These are phyloP conservation scores for Chlamydomonas sphaeroides DNA, from an alignment of 139 green algal species.

Conservation along the genomic window DNA sequence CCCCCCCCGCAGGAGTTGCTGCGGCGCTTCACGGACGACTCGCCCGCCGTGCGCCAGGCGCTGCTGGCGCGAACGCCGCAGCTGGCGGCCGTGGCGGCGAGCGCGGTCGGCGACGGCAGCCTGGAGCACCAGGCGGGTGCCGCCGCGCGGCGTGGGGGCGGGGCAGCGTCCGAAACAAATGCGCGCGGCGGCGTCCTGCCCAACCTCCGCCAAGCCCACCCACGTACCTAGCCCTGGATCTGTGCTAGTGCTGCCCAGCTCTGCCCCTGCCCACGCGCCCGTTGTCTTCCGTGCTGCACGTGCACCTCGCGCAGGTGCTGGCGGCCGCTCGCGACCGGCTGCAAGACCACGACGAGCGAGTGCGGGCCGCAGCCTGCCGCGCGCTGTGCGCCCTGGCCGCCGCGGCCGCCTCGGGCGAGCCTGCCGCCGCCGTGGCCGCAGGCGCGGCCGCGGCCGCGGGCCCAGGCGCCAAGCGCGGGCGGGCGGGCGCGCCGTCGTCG, in stretches of 20 bases:
- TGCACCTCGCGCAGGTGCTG: conserved; percentile 40
- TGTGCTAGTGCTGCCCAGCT: too few relatives aligned
- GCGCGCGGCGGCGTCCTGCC: too few relatives aligned
- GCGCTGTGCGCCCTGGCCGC: conserved; percentile 20
- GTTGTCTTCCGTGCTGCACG: not conserved
- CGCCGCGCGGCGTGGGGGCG: too few relatives aligned
- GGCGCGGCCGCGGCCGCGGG: not conserved
- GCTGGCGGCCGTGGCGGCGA: conserved; percentile 34
- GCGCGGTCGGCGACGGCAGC: not conserved
- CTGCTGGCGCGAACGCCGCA: conserved; percentile 48
- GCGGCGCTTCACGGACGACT: conserved; percentile 27
- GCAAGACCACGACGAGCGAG: conserved; percentile 75
- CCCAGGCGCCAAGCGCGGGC: not conserved
- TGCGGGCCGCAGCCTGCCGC: conserved; percentile 65
- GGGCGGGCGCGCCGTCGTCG: too few relatives aligned
- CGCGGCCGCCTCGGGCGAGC: not conserved
- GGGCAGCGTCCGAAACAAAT: too few relatives aligned
- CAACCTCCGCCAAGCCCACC: too few relatives aligned
- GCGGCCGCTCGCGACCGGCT: conserved; percentile 56
- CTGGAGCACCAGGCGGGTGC: conserved; percentile 10
- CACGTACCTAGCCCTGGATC: too few relatives aligned
- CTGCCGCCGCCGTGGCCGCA: conserved; percentile 20
- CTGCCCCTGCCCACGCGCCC: too few relatives aligned
- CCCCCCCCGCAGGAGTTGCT: conserved; percentile 53
- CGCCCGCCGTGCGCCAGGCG: conserved; percentile 37